phyloP scores from a whole-genome alignment of 2,329 filamentous ascomycete genomes.

The Colletotrichum sp. region DNA sequence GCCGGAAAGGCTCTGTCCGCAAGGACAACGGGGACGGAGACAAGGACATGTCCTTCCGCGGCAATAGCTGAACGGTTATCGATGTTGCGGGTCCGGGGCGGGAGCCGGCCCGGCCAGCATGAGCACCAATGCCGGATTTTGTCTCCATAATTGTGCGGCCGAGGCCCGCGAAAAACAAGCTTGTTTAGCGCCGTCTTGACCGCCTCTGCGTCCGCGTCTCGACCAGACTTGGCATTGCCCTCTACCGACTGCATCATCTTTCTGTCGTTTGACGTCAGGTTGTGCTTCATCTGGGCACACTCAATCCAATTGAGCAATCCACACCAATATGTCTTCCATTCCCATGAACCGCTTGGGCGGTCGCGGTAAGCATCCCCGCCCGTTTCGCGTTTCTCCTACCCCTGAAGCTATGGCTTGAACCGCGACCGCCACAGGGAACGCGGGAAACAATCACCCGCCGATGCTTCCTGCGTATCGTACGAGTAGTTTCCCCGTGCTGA shows the following conservation, averaged over 20 bases:
- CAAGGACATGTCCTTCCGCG: background rate
- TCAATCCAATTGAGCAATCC: background rate
- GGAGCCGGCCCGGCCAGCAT: background rate
- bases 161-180: constrained; percentile 18
- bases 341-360: constrained; percentile 24
- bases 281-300: background rate
- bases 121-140: background rate
- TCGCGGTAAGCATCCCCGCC: constrained; percentile 18
- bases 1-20: background rate
- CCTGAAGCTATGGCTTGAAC: background rate
- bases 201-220: background rate
- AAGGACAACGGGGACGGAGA: background rate
- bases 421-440: background rate
- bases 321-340: constrained; percentile 13
- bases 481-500: background rate
- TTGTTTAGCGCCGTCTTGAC: constrained; percentile 17
- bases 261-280: background rate
- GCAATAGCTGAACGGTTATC: background rate
- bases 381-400: background rate
- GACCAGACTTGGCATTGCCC: background rate
- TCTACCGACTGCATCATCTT: background rate
- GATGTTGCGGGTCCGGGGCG: background rate
- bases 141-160: constrained; percentile 5
- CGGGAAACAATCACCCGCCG: background rate
- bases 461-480: background rate